Evolutionary conservation across 2,329 filamentous ascomycete genomes (phyloP), one percentile per base, ranked within the genome.

Genomic region (Pseudocercospora fijiensis): DNA sequence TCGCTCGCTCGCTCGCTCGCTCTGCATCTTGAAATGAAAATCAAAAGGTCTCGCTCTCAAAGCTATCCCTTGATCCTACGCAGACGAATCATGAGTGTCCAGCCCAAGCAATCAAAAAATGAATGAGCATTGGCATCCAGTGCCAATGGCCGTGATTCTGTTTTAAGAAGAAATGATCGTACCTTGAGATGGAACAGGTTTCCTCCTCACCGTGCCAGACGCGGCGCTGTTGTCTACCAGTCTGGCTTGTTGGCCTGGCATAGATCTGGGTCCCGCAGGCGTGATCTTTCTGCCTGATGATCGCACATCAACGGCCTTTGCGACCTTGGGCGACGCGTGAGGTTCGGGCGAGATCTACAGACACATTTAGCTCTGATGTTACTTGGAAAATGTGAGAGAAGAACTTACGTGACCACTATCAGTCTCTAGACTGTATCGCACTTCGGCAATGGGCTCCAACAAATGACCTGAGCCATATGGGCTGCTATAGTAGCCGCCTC

Each of bases 371-470:
- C 49, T 20, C 33, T 27, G 7, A 30, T 11, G 5, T 26, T 57
- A n/a, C 16, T 26, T 3, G n/a, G 33, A 1, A 37, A 53, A 20
- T 26, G 28, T 26, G 33, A 18, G 13, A 47, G 11, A 30, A 24
- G 18, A 26, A 51, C 18, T 28, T 28, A 51, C 49, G 43, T 61
- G 59, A 7, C 74, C 73, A 49, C 70, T 76, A 58, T 83, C 80
- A 8, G 80, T 82, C 73, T 83, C 81, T 8, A 83, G 74, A 59
- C 77, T 80, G 67, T 82, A 82, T 47, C 81, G 71, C 37, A 82
- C 80, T 72, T 83, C 81, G 65, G 80, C 78, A 63, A 83, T 83
- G n/a, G 81, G 81, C 62, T 80, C 80, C 27, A 83, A 72, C 20
- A 77, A 65, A 63, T 77, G 76, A 3, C 76, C 76, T 4, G 73